A percentile compares a stretch with the other conserved stretches of the same genome.
Evolutionary conservation across 139 green algal species (phyloP).

Genomic region (Nannochloris sp.): DNA sequence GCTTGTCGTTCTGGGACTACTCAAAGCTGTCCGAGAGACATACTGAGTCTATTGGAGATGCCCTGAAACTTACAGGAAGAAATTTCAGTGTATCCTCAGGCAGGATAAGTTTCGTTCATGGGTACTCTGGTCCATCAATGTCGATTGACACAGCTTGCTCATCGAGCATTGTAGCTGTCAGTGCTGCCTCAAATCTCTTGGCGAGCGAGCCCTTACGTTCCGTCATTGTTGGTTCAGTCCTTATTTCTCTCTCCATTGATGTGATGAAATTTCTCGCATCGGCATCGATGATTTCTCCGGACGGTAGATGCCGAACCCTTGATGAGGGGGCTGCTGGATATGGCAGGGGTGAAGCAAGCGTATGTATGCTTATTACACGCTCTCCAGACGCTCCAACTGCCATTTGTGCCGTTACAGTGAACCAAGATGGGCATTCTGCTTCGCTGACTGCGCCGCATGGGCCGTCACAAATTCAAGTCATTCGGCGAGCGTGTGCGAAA

Average conservation of each 20-base stretch:
- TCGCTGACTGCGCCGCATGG: slow-evolving; percentile 80
- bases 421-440: slow-evolving; percentile 83
- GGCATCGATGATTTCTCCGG: slow-evolving; percentile 58
- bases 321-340: slow-evolving; percentile 71
- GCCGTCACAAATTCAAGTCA: slow-evolving; percentile 67
- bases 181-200: slow-evolving; percentile 27
- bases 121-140: slow-evolving; percentile 47
- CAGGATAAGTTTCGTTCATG: slow-evolving; percentile 67
- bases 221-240: slow-evolving; percentile 17
- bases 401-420: slow-evolving; percentile 51
- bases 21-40: slow-evolving; percentile 11
- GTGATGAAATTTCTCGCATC: slow-evolving; percentile 36
- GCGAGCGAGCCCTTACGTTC: slow-evolving; percentile 3
- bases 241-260: slow-evolving; percentile 54
- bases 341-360: slow-evolving; percentile 58
- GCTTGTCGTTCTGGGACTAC: slow-evolving; percentile 37
- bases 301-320: slow-evolving; percentile 76
- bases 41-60: slow-evolving; percentile 8
- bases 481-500: slow-evolving; percentile 44
- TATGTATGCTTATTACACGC: slow-evolving; percentile 24
- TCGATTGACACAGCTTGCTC: slow-evolving; percentile 57
- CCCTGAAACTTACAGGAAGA: slow-evolving; percentile 33
- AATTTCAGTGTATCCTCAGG: slow-evolving; percentile 67
- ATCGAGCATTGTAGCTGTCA: slow-evolving; percentile 47
- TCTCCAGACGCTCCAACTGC: slow-evolving; percentile 19